These are phyloP conservation scores for Dovyalis caffra DNA, from an alignment of 345 rosid species.

Conservation along the genomic window DNA sequence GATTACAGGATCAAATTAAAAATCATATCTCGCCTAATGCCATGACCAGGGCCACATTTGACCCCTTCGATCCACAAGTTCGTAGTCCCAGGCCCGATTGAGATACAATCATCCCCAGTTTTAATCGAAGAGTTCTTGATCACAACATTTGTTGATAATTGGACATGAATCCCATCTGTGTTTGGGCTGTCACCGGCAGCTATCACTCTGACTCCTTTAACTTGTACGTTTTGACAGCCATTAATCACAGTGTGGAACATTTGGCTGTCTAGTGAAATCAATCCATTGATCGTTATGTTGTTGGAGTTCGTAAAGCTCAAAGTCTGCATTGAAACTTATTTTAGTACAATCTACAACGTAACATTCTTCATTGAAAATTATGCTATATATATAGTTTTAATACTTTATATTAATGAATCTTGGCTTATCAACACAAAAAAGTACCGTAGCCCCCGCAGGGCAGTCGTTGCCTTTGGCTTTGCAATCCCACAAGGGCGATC, in stretches of 20 bases:
- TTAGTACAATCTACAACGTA: too few species aligned
- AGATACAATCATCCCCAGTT: conserved; percentile 12
- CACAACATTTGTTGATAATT: not conserved
- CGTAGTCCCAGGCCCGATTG: conserved; percentile 11
- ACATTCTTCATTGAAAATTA: not conserved
- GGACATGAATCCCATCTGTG: conserved; percentile 16
- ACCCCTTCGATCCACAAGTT: conserved; percentile 10
- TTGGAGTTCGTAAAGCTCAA: conserved; percentile 12
- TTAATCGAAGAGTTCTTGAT: not conserved
- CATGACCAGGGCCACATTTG: conserved; percentile 3
- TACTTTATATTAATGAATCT: too few species aligned
- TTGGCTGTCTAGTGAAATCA: conserved; percentile 9
- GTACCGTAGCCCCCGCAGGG: conserved; percentile 12
- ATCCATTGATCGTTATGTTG: conserved; percentile 7
- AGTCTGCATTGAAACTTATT: conserved; percentile 1
- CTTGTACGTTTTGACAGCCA: conserved; percentile 4
- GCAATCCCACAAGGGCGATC: conserved; percentile 13
- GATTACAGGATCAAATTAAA: not conserved
- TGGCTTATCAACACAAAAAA: too few species aligned
- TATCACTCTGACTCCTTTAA: conserved; percentile 3
- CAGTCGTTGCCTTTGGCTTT: not conserved
- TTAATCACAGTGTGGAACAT: conserved; percentile 8
- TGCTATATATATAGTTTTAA: too few species aligned
- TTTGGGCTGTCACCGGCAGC: conserved; percentile 12
- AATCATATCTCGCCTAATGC: conserved; percentile 4